Base-by-base conservation (phyloP, 345 rosid species). In the Ricinus communis region DNA sequence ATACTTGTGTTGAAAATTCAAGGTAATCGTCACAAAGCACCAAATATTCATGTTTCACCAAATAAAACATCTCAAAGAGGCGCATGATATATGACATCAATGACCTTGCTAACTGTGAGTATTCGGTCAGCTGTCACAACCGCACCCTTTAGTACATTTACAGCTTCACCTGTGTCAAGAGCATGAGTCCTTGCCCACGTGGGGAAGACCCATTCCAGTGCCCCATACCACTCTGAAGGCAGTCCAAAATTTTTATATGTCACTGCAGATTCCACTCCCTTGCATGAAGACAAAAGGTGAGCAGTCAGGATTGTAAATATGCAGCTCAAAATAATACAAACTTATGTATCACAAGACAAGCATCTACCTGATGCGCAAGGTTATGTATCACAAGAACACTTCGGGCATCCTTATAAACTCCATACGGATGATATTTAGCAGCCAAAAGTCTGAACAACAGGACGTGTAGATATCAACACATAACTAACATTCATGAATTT, bases 151-250 rank as follows among this genome's bases (percentile, higher is more conserved):
- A 95, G 86, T 80, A 95, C 75, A 85, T 90, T 95, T 73, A 95
- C 96, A 5, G 99, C 97, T 85, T 87, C 96, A 60, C 99, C 99
- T 1, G 92, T 90, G 85, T 95, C 99, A n/a, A 95, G 97, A 58
- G 99, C 97, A 82, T 95, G 99, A 15, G 97, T 81, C 84, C 99
- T 87, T 57, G 97, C 99, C 99, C 97, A 90, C 8, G 87, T 89
- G 3, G 99, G 99, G 71, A 95, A 95, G 62, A 95, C 96, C 99
- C 97, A 91, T 66, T 80, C 99, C 30, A 91, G 72, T 22, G 97
- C 97, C 72, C 95, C 93, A 62, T 90, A 91, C 99, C 99, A 95
- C 67, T 95, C 87, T 0, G 82, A 62, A 68, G 97, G 91, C 62
- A 95, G 74, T 65, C 97, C 99, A 77, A 95, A 84, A 68, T 89